Evolutionary conservation across 257 asterid species (phyloP).

Genomic region (Leonotis leonurus): DNA sequence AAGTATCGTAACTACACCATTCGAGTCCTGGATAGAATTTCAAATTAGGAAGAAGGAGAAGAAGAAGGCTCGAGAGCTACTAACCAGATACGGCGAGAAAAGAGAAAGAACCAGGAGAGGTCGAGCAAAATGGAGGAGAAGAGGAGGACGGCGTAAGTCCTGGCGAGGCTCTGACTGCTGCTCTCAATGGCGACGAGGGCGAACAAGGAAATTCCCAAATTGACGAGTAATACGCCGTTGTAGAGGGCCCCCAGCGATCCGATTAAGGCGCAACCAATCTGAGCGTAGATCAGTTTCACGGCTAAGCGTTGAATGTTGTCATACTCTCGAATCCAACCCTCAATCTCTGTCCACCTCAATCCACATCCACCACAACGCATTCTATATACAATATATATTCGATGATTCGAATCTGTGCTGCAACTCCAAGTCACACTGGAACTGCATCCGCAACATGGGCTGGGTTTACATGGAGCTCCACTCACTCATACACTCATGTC

Average conservation of each 20-base stretch:
- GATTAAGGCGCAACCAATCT: slow-evolving; percentile 79
- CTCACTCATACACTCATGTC: too few species aligned
- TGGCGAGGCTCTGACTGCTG: slow-evolving; percentile 86
- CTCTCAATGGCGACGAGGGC: slow-evolving; percentile 89
- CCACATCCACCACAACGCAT: slow-evolving; percentile 65
- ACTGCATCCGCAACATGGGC: not conserved
- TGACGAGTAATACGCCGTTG: slow-evolving; percentile 62
- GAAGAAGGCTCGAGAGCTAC: not conserved
- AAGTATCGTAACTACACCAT: too few species aligned
- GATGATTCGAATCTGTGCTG: not conserved
- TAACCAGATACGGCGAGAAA: slow-evolving; percentile 63
- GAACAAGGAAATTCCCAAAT: slow-evolving; percentile 67
- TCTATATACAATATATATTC: slow-evolving; percentile 17
- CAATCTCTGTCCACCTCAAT: slow-evolving; percentile 48
- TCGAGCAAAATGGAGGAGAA: slow-evolving; percentile 70
- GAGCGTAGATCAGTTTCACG: slow-evolving; percentile 67
- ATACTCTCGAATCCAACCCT: slow-evolving; percentile 76
- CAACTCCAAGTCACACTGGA: too few species aligned
- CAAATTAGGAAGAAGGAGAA: too few species aligned
- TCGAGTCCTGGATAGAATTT: too few species aligned
- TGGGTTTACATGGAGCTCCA: slow-evolving; percentile 13
- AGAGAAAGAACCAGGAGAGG: slow-evolving; percentile 73
- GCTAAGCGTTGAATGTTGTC: slow-evolving; percentile 79
- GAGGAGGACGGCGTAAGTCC: slow-evolving; percentile 80
- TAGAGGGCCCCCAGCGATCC: slow-evolving; percentile 89